These are phyloP conservation scores for Vicia villosa DNA, from an alignment of 306 rosid genomes.

Conservation along the genomic window DNA sequence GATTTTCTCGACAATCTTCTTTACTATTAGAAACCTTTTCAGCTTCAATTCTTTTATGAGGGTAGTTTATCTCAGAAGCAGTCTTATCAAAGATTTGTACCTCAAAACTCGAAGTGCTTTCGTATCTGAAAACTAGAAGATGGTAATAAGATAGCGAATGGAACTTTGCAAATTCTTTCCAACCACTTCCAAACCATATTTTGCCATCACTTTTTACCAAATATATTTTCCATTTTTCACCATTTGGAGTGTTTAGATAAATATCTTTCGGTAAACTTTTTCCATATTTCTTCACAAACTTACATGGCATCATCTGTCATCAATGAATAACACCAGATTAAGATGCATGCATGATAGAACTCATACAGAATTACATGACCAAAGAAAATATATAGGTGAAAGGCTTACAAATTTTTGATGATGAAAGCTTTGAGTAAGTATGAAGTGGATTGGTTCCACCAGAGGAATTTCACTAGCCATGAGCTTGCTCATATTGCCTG, in stretches of 20 bases:
- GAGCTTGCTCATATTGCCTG: neutral
- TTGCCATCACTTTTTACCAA: too few species aligned
- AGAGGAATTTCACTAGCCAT: neutral
- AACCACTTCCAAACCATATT: conserved; percentile 46
- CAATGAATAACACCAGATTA: too few species aligned
- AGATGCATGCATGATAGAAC: too few species aligned
- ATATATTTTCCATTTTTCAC: conserved; percentile 34
- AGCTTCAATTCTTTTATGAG: neutral
- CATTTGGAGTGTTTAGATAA: conserved; percentile 37
- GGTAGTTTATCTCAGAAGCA: conserved; percentile 20
- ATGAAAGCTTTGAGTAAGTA: neutral
- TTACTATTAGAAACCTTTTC: too few species aligned
- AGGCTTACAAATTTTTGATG: conserved; percentile 19
- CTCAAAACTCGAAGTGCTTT: neutral
- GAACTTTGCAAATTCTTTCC: conserved; percentile 38
- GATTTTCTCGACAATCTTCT: neutral
- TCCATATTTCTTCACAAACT: conserved; percentile 32
- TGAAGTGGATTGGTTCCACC: neutral
- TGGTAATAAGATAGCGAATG: conserved; percentile 34
- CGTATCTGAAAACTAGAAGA: conserved; percentile 30
- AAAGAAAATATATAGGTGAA: too few species aligned
- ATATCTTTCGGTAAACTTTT: neutral
- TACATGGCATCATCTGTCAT: conserved; percentile 39
- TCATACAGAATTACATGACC: too few species aligned
- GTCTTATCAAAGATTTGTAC: conserved; percentile 12